Evolutionary conservation across 805 yeast species (phyloP).

Genomic region (Grigorovia transvaalensis): DNA sequence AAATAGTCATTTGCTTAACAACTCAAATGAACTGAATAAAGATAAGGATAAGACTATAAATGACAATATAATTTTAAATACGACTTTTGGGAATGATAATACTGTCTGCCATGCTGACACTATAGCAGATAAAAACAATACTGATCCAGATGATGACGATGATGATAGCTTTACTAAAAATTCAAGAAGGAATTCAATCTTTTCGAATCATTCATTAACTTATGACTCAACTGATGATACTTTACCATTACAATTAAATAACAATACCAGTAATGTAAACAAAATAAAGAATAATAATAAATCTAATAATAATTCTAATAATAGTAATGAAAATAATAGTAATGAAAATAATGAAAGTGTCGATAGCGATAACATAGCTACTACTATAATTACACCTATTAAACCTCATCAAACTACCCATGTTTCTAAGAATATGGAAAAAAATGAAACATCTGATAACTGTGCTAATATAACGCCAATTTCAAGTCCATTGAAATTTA

Average conservation of each 20-base stretch:
- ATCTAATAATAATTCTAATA: constrained; percentile 2
- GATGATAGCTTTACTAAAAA: neutral
- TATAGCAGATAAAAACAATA: neutral
- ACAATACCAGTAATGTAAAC: no score
- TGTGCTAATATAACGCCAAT: neutral
- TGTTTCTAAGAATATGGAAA: no score
- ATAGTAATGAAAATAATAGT: neutral
- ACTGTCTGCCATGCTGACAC: neutral
- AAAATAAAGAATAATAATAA: neutral
- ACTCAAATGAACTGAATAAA: no score
- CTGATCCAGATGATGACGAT: neutral
- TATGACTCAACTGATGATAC: constrained; percentile 4
- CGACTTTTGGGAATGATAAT: neutral
- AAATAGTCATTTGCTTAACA: no score
- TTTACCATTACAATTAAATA: neutral
- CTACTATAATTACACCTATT: no score
- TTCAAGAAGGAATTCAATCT: constrained; percentile 1
- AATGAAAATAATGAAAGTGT: neutral
- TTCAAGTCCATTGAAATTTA: neutral
- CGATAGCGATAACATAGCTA: no score
- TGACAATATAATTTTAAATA: no score
- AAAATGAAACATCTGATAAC: neutral
- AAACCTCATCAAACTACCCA: no score
- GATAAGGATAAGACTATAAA: no score
- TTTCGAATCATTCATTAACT: constrained; percentile 2